Base-by-base conservation (phyloP, 2,329 filamentous ascomycete genomes). In the Akanthomyces lecanii region DNA sequence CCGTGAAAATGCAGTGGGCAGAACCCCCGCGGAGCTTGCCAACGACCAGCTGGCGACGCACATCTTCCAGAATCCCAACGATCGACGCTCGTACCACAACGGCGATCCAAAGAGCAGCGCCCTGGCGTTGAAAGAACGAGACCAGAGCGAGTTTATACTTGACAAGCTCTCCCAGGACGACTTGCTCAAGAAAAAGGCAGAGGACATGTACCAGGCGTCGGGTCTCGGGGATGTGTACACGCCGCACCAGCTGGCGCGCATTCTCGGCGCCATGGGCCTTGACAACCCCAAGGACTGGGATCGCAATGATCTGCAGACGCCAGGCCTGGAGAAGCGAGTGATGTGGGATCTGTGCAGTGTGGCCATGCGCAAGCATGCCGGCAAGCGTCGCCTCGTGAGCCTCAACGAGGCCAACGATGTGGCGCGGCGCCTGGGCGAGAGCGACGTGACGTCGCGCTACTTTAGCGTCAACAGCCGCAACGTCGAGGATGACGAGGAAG, bases 1-100 rank as follows among this genome's bases (percentile, higher is more conserved):
- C 67, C 83, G 87, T 25, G 91, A 95, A 72, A 93, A 93, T 67
- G 85, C 89, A 0, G 89, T 89, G 0, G 91, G 91, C 1, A 82
- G 84, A 18, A 95, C 90, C 0, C 88, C 91, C 0, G 79, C 82
- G 33, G 90, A 95, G 68, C 75, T 90, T 55, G 85, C 87, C 0
- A 77, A 84, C 57, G 86, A 89, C 59, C 72, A 74, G 1, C 81
- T 81, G 64, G 75, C 83, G 2, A 73, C 75, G 8, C 68, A 71
- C 8, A 73, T 74, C 50, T 73, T 80, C n/a, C 55, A 64, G 38
- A 66, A 66, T 21, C 72, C 70, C 10, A 36, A 66, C 1, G 40
- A 30, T 4, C 6, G 65, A 12, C 5, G 47, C 5, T 47, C 30
- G 18, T 57, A 30, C 40, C 47, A 28, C 51, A 51, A 53, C 45